Percentiles rank a stretch among this genome's conserved stretches.
These are phyloP conservation scores for Coemansia erecta DNA, from an alignment of 192 early-diverging fungal genomes.

Conservation along the genomic window DNA sequence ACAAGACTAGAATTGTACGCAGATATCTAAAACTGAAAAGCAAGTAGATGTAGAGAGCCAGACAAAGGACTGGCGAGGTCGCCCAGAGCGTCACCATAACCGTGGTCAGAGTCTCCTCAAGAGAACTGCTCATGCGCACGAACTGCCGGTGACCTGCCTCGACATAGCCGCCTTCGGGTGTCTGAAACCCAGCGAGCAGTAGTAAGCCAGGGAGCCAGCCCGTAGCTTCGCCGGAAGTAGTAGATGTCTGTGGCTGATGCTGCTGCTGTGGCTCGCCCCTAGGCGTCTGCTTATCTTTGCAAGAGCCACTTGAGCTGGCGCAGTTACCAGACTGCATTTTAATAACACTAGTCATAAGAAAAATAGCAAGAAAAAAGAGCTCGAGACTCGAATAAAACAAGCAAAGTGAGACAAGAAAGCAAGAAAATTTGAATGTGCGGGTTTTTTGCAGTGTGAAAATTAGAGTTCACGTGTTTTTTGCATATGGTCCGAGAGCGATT, in stretches of 20 bases:
- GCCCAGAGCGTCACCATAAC: conserved; percentile 44
- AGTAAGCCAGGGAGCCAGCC: not conserved
- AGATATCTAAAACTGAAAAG: conserved; percentile 53
- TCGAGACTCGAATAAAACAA: not conserved
- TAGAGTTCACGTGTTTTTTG: too few species aligned
- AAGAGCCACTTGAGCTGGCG: too few species aligned
- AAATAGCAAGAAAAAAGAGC: not conserved
- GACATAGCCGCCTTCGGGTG: conserved; percentile 9
- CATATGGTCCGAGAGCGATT: too few species aligned
- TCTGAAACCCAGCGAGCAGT: not conserved
- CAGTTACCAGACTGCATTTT: too few species aligned
- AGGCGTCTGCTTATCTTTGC: too few species aligned
- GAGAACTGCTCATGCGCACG: conserved; percentile 14
- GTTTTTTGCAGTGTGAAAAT: too few species aligned
- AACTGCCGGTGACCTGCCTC: conserved; percentile 25
- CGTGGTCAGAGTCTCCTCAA: conserved; percentile 36
- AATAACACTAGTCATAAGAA: not conserved
- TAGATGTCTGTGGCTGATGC: not conserved
- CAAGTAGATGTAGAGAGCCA: conserved; percentile 63
- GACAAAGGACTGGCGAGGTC: conserved; percentile 31
- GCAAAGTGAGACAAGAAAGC: not conserved
- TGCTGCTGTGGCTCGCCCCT: not conserved
- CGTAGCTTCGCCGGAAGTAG: not conserved
- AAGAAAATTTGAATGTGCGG: too few species aligned
- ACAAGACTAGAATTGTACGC: conserved; percentile 66